These are phyloP conservation scores for Collybia mongolica DNA, from an alignment of 768 basidiomycete genomes.

Conservation along the genomic window DNA sequence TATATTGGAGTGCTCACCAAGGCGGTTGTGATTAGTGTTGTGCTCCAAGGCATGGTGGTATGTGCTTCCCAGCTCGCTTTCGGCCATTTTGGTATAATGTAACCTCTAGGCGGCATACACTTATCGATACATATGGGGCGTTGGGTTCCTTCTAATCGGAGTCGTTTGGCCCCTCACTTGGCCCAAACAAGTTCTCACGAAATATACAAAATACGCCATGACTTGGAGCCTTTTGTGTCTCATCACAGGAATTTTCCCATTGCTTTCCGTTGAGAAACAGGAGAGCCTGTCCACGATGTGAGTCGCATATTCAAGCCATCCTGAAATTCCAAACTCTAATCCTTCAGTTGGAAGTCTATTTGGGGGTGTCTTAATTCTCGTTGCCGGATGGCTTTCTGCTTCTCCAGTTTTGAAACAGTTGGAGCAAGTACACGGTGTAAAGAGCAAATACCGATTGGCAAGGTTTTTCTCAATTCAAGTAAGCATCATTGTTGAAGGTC, in stretches of 20 bases:
- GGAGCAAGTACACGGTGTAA: slow-evolving; percentile 6
- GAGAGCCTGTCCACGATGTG: slow-evolving; percentile 65
- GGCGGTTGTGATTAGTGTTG: slow-evolving; percentile 32
- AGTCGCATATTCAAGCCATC: slow-evolving; percentile 18
- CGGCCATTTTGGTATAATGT: not conserved
- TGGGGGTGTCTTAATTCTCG: slow-evolving; percentile 48
- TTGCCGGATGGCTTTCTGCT: slow-evolving; percentile 25
- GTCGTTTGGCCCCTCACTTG: slow-evolving; percentile 66
- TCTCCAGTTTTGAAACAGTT: slow-evolving; percentile 4
- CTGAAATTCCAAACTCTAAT: not conserved
- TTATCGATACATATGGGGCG: slow-evolving; percentile 68
- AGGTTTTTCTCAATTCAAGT: slow-evolving; percentile 20
- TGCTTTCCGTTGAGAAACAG: slow-evolving; percentile 68
- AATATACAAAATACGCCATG: slow-evolving; percentile 21
- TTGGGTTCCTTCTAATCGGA: slow-evolving; percentile 61
- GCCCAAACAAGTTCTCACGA: slow-evolving; percentile 31
- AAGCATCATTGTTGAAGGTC: not conserved
- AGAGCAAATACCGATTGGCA: slow-evolving; percentile 6
- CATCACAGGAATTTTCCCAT: slow-evolving; percentile 63
- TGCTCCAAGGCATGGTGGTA: slow-evolving; percentile 74
- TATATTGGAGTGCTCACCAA: slow-evolving; percentile 20
- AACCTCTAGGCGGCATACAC: slow-evolving; percentile 62
- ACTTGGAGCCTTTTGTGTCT: slow-evolving; percentile 53
- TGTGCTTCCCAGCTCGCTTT: not conserved
- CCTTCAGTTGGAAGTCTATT: slow-evolving; percentile 28